Evolutionary conservation across 2,329 filamentous ascomycete genomes (phyloP).

Genomic region (Trichoderma gracile): DNA sequence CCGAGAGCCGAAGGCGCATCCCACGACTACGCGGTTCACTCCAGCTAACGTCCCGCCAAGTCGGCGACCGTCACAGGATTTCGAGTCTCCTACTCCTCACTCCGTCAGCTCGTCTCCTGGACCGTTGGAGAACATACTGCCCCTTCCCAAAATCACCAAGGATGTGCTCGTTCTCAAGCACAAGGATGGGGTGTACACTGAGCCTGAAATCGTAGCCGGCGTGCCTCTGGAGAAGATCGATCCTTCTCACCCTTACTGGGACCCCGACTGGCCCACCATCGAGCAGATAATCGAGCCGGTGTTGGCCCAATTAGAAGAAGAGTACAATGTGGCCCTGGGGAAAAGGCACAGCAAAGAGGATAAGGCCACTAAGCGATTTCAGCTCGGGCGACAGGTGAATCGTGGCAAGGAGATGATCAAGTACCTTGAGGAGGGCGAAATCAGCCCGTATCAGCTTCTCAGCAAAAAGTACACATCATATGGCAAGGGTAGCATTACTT

Average conservation of each 20-base stretch:
- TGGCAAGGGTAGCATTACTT: constrained; percentile 45
- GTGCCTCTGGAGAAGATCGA: constrained; percentile 56
- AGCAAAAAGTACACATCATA: constrained; percentile 51
- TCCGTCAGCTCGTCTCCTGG: constrained; percentile 36
- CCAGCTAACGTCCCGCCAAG: constrained; percentile 35
- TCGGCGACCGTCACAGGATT: constrained; percentile 35
- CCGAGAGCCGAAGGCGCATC: constrained; percentile 24
- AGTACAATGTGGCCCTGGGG: constrained; percentile 44
- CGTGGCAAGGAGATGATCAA: constrained; percentile 54
- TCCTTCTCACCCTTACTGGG: constrained; percentile 56
- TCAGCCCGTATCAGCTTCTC: constrained; percentile 59
- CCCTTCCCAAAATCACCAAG: constrained; percentile 43
- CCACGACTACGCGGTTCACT: constrained; percentile 35
- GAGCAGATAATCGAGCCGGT: constrained; percentile 46
- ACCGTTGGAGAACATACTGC: constrained; percentile 28
- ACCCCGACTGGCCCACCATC: constrained; percentile 52
- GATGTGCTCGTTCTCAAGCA: constrained; percentile 49
- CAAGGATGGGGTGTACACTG: constrained; percentile 51
- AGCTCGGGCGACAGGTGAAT: constrained; percentile 58
- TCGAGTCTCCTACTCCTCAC: constrained; percentile 34
- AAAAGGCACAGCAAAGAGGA: constrained; percentile 39
- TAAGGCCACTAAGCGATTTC: constrained; percentile 48
- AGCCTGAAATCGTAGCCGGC: constrained; percentile 54
- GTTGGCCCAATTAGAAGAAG: constrained; percentile 51
- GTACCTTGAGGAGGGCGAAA: constrained; percentile 52